Evolutionary conservation across 140 eudicot genomes (phyloP).

Genomic region (Senecio squalidus): DNA sequence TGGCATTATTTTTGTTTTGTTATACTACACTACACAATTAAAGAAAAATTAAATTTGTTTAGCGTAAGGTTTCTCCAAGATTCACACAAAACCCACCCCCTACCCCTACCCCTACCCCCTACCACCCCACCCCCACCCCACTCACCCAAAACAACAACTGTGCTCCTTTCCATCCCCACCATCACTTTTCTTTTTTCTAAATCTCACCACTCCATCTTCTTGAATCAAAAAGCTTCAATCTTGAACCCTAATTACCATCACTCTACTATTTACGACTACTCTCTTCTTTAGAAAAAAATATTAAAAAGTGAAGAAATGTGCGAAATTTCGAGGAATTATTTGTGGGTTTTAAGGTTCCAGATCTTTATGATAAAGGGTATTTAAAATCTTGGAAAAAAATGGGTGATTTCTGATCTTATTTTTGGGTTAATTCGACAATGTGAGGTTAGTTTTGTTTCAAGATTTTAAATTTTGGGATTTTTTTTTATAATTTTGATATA

Average conservation of each 20-base stretch:
- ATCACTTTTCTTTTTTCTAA: slow-evolving; percentile 29
- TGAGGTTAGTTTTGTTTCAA: slow-evolving; percentile 31
- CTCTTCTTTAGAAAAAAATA: too few relatives aligned
- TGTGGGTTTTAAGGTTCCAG: slow-evolving; percentile 31
- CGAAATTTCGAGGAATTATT: slow-evolving; percentile 20
- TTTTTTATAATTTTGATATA: not conserved
- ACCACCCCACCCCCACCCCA: slow-evolving; percentile 22
- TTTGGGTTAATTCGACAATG: slow-evolving; percentile 33
- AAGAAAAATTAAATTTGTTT: slow-evolving; percentile 25
- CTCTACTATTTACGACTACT: too few relatives aligned
- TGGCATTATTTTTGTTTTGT: slow-evolving; percentile 25
- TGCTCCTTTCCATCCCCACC: slow-evolving; percentile 23
- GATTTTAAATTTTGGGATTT: slow-evolving; percentile 11
- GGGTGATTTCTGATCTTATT: slow-evolving; percentile 21
- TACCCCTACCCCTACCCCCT: not conserved
- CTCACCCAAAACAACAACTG: slow-evolving; percentile 7
- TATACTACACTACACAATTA: not conserved
- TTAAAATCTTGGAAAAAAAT: not conserved
- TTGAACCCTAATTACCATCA: slow-evolving; percentile 10
- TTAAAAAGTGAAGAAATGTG: slow-evolving; percentile 30
- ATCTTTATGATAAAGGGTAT: slow-evolving; percentile 26
- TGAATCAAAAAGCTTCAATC: slow-evolving; percentile 25
- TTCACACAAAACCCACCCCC: slow-evolving; percentile 36
- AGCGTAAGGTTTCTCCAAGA: slow-evolving; percentile 59
- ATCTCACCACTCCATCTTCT: slow-evolving; percentile 38